Evolutionary conservation across 2,329 filamentous ascomycete species (phyloP), one percentile per base, ranked within the genome.

Genomic region (Nannizziopsis arthrosporioides): DNA sequence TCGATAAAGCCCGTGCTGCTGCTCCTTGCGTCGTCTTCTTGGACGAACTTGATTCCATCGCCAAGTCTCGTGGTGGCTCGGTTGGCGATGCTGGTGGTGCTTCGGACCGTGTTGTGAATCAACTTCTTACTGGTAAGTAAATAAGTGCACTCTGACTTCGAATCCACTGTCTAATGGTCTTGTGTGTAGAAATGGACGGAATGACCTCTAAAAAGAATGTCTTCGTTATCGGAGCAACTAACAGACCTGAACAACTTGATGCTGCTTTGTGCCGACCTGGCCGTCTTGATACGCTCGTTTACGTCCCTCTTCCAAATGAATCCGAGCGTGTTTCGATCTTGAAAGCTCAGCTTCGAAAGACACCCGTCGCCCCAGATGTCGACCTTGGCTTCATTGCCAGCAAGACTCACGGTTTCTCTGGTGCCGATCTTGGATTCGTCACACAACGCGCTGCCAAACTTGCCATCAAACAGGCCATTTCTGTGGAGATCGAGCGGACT

Each of bases 151-250:
- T 42, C 35, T 47, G 7, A n/a, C 41, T 15, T n/a, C 34, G 5
- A 15, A 31, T 18, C 12, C 47, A 47, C 59, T 18, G 44, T 50
- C 73, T 80, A 69, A 79, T 59, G 39, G 7, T 27, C 22, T 3
- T 27, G 47, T 9, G 41, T 17, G 54, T 38, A 84, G 87, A 96
- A 80, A 95, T 96, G 90, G 90, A 96, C 59, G 90, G 90, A 61
- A 96, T 96, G 90, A 96, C 90, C 40, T 95, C 90, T 35, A 98
- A 98, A 85, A 98, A 98, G 85, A 98, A 98, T 68, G 92, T 98
- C 56, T 98, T 98, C 72, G 92, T 98, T 56, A 98, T 98, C 61
- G 92, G 92, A 68, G 92, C 92, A 40, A 98, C 92, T 70, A 98
- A 98, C 76, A 80, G 92, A 74, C 92, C 92, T 38, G 92, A 98